Evolutionary conservation across 768 basidiomycete genomes (phyloP), one percentile per base, ranked within the genome.

Genomic region (Phaffia tasmanica): DNA sequence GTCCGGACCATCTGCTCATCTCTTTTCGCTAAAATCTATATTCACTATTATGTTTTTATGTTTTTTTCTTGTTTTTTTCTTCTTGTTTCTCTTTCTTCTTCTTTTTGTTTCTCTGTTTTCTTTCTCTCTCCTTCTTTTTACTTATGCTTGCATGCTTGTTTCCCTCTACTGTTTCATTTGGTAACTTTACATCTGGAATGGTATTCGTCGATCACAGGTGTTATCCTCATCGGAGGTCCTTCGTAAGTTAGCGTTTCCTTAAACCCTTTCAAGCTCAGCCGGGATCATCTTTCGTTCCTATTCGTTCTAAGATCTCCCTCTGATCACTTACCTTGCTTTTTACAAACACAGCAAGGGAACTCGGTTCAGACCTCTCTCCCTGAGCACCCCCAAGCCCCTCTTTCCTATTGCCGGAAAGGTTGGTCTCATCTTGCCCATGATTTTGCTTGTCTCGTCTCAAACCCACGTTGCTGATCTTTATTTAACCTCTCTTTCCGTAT

Each of bases 11-110:
- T 42, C 35, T 42, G 35, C 35, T 42, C 35, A 42, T 42, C 35
- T 42, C 35, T 42, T 42, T 11, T 11, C 11, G 35, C 6, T 42
- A 5, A 42, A 42, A 4, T 11, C 11, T 42, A 5, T 42, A 42
- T 42, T 11, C 35, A 11, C 35, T 42, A 11, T 42, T 42, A 5
- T 42, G 4, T 11, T 42, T 42, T 42, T 11, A 4, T 42, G 4
- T 42, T 29, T 50, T n/a, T 14, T 32, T 57, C n/a, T 30, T 25
- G 48, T 25, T 23, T 35, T 19, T 1, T 46, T 30, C 16, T 27
- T 21, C 57, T 86, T 85, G 78, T 86, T 86, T 23, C 35, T 65
- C 47, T 54, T 29, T 29, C 23, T 25, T 11, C 46, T 48, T 21
- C 6, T 21, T 30, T 49, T 51, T 63, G 58, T 46, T 19, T 56